Evolutionary conservation across 805 yeast species (phyloP).

Genomic region (Priceomyces melissophilus): DNA sequence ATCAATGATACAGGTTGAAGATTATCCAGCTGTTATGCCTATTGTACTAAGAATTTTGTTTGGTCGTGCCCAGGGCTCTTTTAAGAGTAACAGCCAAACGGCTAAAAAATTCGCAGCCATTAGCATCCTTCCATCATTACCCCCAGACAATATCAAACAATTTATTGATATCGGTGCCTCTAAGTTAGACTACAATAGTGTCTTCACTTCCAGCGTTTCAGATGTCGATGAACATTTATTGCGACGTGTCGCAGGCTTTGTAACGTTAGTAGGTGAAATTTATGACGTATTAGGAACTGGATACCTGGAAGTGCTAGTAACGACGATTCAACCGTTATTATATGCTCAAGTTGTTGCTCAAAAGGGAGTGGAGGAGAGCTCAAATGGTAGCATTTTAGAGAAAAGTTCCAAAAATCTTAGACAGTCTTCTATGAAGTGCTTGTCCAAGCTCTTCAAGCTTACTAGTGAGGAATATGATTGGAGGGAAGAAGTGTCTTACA

Average conservation of each 20-base stretch:
- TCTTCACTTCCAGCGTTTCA: conserved; percentile 19
- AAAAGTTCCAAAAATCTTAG: conserved; percentile 60
- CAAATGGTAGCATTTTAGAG: conserved; percentile 17
- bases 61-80: conserved; percentile 76
- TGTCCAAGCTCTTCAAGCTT: conserved; percentile 52
- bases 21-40: conserved; percentile 62
- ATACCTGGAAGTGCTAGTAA: conserved; percentile 44
- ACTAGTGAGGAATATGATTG: conserved; percentile 55
- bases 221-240: conserved; percentile 30
- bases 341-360: conserved; percentile 57
- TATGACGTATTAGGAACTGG: conserved; percentile 58
- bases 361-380: conserved; percentile 11
- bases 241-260: conserved; percentile 60
- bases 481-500: conserved; percentile 44
- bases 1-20: conserved; percentile 58
- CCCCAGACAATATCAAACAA: conserved; percentile 46
- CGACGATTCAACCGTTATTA: conserved; percentile 55
- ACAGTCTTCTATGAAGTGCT: conserved; percentile 62
- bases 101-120: conserved; percentile 72
- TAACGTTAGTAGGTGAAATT: conserved; percentile 56
- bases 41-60: conserved; percentile 72
- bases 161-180: conserved; percentile 64
- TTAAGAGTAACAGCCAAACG: conserved; percentile 65
- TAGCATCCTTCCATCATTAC: conserved; percentile 56
- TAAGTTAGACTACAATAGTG: conserved; percentile 42